Evolutionary conservation across 176 grass and related monocot species (phyloP).

Genomic region (Cocos nucifera): DNA sequence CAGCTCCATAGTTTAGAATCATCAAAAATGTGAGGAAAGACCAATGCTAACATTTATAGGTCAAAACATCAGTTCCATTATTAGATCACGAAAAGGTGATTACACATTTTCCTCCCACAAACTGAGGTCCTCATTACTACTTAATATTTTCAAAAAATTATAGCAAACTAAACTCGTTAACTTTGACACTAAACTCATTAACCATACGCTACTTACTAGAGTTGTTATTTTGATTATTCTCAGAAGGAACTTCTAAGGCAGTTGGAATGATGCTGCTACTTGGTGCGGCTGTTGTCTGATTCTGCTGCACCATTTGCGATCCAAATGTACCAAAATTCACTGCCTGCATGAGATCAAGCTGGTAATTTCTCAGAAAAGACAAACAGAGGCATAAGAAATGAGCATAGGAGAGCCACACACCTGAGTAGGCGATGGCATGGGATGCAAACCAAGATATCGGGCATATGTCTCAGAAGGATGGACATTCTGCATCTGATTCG

Average conservation of each 20-base stretch:
- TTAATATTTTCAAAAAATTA: not conserved
- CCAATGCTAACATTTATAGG: too few species aligned
- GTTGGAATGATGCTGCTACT: conserved; percentile 14
- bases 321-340: conserved; percentile 34
- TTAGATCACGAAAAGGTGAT: too few species aligned
- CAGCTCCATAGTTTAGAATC: too few species aligned
- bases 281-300: conserved; percentile 20
- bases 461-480: conserved; percentile 18
- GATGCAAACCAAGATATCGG: conserved; percentile 25
- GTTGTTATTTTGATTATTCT: not conserved
- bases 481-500: conserved; percentile 27
- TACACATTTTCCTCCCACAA: too few species aligned
- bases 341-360: conserved; percentile 21
- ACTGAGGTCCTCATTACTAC: not conserved
- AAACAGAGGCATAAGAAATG: not conserved
- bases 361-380: conserved; percentile 6
- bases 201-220: not conserved
- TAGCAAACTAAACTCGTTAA: too few species aligned
- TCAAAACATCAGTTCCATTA: too few species aligned
- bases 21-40: too few species aligned
- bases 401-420: conserved; percentile 20
- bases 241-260: conserved; percentile 5
- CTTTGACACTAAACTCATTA: too few species aligned
- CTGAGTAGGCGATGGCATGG: conserved; percentile 32
- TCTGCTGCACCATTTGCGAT: conserved; percentile 31